Percentiles rank a stretch among this genome's conserved stretches.
phyloP scores from a whole-genome alignment of 345 rosid species.

The Eucalyptus sp. region DNA sequence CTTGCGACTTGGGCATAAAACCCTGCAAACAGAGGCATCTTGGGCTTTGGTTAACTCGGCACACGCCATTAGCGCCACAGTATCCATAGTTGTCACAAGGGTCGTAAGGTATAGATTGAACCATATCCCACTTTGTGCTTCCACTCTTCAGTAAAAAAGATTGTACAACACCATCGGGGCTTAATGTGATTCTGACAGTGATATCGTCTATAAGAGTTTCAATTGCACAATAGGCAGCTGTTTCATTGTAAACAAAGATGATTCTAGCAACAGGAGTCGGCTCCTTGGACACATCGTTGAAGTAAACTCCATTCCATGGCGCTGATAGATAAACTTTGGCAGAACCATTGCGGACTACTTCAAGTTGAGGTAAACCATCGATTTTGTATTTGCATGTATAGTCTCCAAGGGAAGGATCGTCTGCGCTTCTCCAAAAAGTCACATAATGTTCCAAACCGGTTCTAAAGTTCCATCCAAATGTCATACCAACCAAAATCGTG shows the following conservation, averaged over 20 bases:
- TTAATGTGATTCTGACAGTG: not conserved
- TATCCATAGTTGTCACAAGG: not conserved
- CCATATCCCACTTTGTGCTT: not conserved
- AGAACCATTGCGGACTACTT: not conserved
- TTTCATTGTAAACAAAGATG: not conserved
- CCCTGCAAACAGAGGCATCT: too few relatives aligned
- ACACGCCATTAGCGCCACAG: not conserved
- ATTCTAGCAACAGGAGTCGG: not conserved
- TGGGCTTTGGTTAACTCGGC: not conserved
- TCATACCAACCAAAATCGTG: constrained; percentile 18
- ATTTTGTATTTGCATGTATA: not conserved
- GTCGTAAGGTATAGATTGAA: not conserved
- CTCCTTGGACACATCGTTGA: not conserved
- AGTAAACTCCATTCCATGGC: constrained; percentile 24
- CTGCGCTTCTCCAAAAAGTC: constrained; percentile 6
- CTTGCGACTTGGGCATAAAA: not conserved
- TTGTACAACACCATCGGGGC: not conserved
- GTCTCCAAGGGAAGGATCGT: constrained; percentile 16
- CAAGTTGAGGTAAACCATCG: constrained; percentile 8
- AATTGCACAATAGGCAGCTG: not conserved
- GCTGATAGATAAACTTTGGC: not conserved
- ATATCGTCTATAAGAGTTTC: not conserved
- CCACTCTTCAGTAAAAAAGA: not conserved
- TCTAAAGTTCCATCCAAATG: not conserved
- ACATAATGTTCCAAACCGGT: not conserved